A percentile compares a stretch with the other conserved stretches of the same genome.
Evolutionary conservation across 495 filamentous ascomycete species (phyloP).

Genomic region (Penicillium desertorum): DNA sequence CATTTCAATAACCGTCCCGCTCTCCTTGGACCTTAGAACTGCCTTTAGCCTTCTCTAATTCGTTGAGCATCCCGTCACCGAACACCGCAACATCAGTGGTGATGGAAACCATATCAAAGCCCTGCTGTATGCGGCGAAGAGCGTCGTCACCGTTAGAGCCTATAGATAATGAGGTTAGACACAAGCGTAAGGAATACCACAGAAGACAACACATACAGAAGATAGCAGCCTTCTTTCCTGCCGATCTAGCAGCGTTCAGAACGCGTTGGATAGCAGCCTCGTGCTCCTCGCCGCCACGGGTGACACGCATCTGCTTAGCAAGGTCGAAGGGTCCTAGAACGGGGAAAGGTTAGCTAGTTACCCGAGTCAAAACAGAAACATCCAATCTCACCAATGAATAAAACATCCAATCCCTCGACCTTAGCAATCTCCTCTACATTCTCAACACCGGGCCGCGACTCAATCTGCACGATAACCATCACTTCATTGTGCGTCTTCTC

Average conservation of each 20-base stretch:
- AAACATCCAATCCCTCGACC: constrained; percentile 45
- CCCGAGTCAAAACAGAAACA: neutral
- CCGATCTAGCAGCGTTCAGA: constrained; percentile 57
- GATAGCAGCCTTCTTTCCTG: constrained; percentile 76
- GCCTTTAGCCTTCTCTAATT: constrained; percentile 37
- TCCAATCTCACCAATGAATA: constrained; percentile 40
- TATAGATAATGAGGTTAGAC: constrained; percentile 10
- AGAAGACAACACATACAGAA: constrained; percentile 53
- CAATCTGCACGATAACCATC: constrained; percentile 48
- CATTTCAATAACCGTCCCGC: constrained; percentile 6
- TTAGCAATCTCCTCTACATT: constrained; percentile 51
- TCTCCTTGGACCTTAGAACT: constrained; percentile 10
- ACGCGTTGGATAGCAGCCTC: constrained; percentile 66
- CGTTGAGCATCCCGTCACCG: constrained; percentile 33
- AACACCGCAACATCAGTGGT: constrained; percentile 60
- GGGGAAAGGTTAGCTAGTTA: neutral
- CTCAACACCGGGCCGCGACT: constrained; percentile 46
- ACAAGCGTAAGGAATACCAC: neutral
- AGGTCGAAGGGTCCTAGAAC: constrained; percentile 56
- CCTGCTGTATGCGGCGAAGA: constrained; percentile 59
- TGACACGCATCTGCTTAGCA: constrained; percentile 40
- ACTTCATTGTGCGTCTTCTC: constrained; percentile 35
- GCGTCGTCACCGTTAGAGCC: constrained; percentile 62
- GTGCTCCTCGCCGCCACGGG: constrained; percentile 41
- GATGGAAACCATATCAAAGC: constrained; percentile 75